Conservation (phyloP, 495 filamentous ascomycete species). For the Aspergillus panamensis region DNA sequence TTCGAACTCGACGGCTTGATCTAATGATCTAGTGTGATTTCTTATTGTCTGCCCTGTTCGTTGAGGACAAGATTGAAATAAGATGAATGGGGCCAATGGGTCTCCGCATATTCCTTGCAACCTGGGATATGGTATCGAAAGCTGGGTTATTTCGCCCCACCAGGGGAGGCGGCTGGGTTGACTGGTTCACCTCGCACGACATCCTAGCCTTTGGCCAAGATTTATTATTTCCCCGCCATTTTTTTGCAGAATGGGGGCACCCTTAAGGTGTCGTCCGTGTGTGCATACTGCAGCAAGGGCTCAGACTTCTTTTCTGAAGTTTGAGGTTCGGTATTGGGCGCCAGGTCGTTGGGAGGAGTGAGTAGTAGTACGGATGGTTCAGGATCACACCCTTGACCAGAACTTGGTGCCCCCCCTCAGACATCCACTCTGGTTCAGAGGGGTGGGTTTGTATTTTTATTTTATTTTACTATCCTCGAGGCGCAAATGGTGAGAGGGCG, state of each 20-base stretch:
- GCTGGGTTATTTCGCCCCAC: background rate
- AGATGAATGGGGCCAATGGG: background rate
- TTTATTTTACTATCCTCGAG: background rate
- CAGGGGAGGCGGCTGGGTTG: background rate
- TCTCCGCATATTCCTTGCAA: background rate
- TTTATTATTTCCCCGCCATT: background rate
- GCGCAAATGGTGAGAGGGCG: constrained; percentile 1
- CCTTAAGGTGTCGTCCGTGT: background rate
- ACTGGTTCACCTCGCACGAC: background rate
- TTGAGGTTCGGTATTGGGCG: constrained; percentile 4
- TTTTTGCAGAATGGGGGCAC: background rate
- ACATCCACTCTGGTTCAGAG: constrained; percentile 7
- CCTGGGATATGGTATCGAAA: background rate
- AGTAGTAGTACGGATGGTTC: background rate
- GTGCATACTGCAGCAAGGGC: background rate
- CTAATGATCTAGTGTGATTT: too few species aligned
- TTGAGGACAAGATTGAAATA: background rate
- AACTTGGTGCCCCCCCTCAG: constrained; percentile 11
- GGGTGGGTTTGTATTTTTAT: background rate
- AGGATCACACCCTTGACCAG: constrained; percentile 13
- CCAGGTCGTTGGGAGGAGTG: constrained; percentile 5
- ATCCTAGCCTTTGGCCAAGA: background rate
- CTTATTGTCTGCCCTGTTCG: background rate
- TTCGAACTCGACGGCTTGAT: too few species aligned
- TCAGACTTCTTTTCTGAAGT: background rate